phyloP scores from a whole-genome alignment of 139 green algal genomes.

The Chlorella sp. region DNA sequence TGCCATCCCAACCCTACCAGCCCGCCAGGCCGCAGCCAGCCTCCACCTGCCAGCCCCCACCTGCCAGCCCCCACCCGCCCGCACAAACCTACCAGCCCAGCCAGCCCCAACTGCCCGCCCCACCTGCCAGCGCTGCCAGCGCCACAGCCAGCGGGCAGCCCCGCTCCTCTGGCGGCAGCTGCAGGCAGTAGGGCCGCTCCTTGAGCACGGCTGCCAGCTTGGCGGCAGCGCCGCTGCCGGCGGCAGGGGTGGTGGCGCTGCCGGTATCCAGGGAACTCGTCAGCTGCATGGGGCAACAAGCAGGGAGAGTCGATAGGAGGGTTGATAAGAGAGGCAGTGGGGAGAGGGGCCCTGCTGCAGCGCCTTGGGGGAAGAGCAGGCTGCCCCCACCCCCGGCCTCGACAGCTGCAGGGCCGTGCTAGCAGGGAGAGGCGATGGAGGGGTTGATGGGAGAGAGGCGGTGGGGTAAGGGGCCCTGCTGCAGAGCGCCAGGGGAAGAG shows the following conservation, averaged over 20 bases:
- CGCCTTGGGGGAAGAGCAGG: too few species aligned
- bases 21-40: too few species aligned
- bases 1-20: too few species aligned
- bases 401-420: neutral
- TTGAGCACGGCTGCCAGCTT: slow-evolving; percentile 1
- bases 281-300: neutral
- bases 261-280: neutral
- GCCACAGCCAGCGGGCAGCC: slow-evolving; percentile 12
- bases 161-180: slow-evolving; percentile 34
- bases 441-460: neutral
- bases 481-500: neutral
- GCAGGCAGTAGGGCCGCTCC: slow-evolving; percentile 17
- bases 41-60: too few species aligned
- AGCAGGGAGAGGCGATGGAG: neutral
- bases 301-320: neutral
- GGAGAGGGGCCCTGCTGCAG: neutral
- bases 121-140: slow-evolving; percentile 35
- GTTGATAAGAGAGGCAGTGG: neutral
- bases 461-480: neutral
- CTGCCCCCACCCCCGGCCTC: too few species aligned
- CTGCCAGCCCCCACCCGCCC: too few species aligned
- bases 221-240: neutral
- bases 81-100: too few species aligned
- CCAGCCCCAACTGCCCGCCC: neutral
- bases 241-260: neutral